A percentile compares a stretch with the other conserved stretches of the same genome.
These are phyloP conservation scores for Sanguinoderma infundibulare DNA, from an alignment of 1,284 basidiomycete genomes.

Conservation along the genomic window DNA sequence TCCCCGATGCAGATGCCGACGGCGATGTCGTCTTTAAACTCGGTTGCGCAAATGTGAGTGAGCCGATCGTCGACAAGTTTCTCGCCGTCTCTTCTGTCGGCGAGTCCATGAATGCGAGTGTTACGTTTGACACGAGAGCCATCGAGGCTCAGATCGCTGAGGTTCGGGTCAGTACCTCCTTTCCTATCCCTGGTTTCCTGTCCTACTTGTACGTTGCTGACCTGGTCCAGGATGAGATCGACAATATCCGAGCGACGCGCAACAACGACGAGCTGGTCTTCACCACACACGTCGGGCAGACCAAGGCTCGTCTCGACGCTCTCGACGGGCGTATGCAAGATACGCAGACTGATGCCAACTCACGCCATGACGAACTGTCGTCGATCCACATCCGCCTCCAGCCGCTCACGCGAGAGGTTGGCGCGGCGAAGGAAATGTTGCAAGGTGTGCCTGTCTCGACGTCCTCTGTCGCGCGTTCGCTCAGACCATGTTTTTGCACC, in stretches of 20 bases:
- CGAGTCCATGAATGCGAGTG: not conserved
- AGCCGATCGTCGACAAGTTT: not conserved
- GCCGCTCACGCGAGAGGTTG: slow-evolving; percentile 13
- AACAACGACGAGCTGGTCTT: slow-evolving; percentile 31
- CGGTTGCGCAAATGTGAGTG: not conserved
- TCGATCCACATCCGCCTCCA: slow-evolving; percentile 23
- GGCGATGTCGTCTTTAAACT: not conserved
- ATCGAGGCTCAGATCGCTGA: slow-evolving; percentile 18
- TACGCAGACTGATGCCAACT: slow-evolving; percentile 20
- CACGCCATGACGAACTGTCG: slow-evolving; percentile 14
- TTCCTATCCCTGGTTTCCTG: not conserved
- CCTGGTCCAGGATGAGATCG: slow-evolving; percentile 26
- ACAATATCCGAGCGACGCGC: slow-evolving; percentile 26
- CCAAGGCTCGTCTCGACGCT: slow-evolving; percentile 29
- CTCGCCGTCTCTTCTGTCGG: not conserved
- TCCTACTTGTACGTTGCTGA: not conserved
- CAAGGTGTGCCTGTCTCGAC: slow-evolving; percentile 17
- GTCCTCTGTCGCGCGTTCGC: not conserved
- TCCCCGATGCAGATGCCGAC: too few relatives aligned
- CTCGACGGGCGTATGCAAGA: slow-evolving; percentile 31
- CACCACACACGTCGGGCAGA: slow-evolving; percentile 26
- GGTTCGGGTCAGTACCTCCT: slow-evolving; percentile 17
- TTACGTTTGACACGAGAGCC: not conserved
- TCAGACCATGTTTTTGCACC: slow-evolving; percentile 12
- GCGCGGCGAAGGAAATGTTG: slow-evolving; percentile 21